Base-by-base conservation (phyloP, 257 asterid species). In the Nicotiana attenuata region DNA sequence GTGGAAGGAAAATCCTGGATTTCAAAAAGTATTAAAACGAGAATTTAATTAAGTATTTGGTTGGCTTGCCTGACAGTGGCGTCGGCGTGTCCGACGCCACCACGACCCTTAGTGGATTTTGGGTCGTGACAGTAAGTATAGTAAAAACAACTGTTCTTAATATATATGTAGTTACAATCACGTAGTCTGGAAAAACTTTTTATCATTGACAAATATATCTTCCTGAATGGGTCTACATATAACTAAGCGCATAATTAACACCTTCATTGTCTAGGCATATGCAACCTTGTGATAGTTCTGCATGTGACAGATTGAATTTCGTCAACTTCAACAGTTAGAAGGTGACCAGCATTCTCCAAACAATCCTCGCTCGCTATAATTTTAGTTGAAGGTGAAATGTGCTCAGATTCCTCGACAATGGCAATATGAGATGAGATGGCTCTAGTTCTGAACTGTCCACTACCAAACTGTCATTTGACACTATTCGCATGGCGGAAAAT, bases 261-360 rank as follows among this genome's bases (percentile, higher is more conserved):
- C 98, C 99, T 96, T 90, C 98, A 22, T 77, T 89, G 57, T 96
- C 98, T 80, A 96, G 94, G 91, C 99, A 96, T 87, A 96, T 96
- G 87, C 99, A 97, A 83, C 99, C 93, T 55, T 92, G 96, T 31
- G 95, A 94, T 82, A 89, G 98, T 84, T 96, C 99, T 7, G 88
- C 61, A 53, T 89, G 85, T 33, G 93, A 93, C 77, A 71, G 87
- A 87, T 63, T 86, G 81, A 86, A 81, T 89, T 85, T 88, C 93
- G 65, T 87, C n/a, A n/a, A n/a, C n/a, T n/a, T n/a, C n/a, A n/a
- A n/a, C n/a, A n/a, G n/a, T n/a, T n/a, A n/a, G n/a, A n/a, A n/a
- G n/a, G n/a, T n/a, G n/a, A n/a, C n/a, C n/a, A n/a, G n/a, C n/a
- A n/a, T n/a, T n/a, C n/a, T n/a, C n/a, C n/a, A n/a, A n/a, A n/a